phyloP scores from a whole-genome alignment of 2,329 filamentous ascomycete species.

The Aspergillus uvarum region DNA sequence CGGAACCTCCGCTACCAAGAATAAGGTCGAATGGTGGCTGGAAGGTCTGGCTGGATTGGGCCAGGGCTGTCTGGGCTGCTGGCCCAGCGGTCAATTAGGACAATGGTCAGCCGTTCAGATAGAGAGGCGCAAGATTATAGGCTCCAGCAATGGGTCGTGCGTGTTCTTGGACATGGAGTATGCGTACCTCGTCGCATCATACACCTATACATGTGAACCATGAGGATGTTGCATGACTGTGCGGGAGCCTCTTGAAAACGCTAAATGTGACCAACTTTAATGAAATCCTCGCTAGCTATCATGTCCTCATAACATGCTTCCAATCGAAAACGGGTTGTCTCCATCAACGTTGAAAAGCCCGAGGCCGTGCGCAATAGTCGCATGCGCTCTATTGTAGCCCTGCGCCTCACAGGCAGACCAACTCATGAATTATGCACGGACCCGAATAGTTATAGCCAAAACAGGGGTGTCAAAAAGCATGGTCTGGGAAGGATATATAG shows the following conservation, averaged over 20 bases:
- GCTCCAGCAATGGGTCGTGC: not conserved
- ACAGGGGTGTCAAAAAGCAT: not conserved
- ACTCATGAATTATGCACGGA: not conserved
- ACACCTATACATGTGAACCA: not conserved
- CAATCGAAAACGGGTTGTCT: not conserved
- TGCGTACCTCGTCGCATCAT: not conserved
- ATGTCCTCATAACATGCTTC: conserved; percentile 14
- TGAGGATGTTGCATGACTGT: not conserved
- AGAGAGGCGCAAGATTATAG: not conserved
- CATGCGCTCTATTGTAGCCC: not conserved
- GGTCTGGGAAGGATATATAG: not conserved
- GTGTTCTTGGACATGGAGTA: not conserved
- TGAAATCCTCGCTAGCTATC: conserved; percentile 33
- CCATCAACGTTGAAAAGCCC: not conserved
- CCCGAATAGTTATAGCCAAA: not conserved
- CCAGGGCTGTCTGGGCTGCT: conserved; percentile 25
- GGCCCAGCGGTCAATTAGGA: conserved; percentile 3
- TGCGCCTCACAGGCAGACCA: not conserved
- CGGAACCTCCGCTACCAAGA: not conserved
- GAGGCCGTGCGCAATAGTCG: not conserved
- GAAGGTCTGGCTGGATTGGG: conserved; percentile 27
- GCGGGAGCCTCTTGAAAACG: conserved; percentile 2
- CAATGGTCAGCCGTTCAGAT: not conserved
- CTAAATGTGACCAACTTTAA: conserved; percentile 7
- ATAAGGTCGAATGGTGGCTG: conserved; percentile 18